Conservation (phyloP, 2,329 filamentous ascomycete species). For the Exophiala calicioides region DNA sequence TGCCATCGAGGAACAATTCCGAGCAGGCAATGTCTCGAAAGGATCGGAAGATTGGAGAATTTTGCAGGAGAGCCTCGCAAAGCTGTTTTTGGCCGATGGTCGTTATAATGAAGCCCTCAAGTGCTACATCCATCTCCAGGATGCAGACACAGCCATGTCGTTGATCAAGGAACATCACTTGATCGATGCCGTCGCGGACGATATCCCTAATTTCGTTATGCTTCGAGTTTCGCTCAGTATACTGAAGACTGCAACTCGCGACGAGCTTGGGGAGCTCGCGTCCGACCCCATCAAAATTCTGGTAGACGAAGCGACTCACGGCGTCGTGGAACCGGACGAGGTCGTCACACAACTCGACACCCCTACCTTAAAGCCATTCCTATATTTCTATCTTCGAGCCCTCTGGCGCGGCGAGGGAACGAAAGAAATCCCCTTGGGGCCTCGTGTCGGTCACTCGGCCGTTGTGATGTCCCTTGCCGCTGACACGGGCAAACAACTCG, state of each 20-base stretch:
- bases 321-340: constrained; percentile 73
- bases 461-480: constrained; percentile 50
- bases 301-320: constrained; percentile 87
- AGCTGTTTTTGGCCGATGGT: constrained; percentile 78
- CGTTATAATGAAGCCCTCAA: constrained; percentile 80
- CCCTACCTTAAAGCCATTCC: constrained; percentile 69
- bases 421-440: constrained; percentile 40
- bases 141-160: constrained; percentile 84
- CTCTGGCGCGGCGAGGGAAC: constrained; percentile 74
- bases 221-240: constrained; percentile 77
- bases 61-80: constrained; percentile 82
- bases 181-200: constrained; percentile 83
- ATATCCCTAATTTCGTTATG: constrained; percentile 84
- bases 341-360: constrained; percentile 77
- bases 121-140: constrained; percentile 86
- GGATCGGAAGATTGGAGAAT: constrained; percentile 86
- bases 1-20: constrained; percentile 78
- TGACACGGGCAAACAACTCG: constrained; percentile 64
- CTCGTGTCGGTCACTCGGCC: constrained; percentile 33
- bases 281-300: constrained; percentile 82
- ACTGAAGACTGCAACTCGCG: constrained; percentile 62
- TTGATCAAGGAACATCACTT: constrained; percentile 86
- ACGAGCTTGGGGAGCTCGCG: constrained; percentile 76
- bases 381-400: constrained; percentile 87
- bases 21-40: constrained; percentile 67